Percentiles rank a stretch among this genome's conserved stretches.
These are phyloP conservation scores for Gnomoniopsis smithogilvyi DNA, from an alignment of 2,329 filamentous ascomycete genomes.

Conservation along the genomic window DNA sequence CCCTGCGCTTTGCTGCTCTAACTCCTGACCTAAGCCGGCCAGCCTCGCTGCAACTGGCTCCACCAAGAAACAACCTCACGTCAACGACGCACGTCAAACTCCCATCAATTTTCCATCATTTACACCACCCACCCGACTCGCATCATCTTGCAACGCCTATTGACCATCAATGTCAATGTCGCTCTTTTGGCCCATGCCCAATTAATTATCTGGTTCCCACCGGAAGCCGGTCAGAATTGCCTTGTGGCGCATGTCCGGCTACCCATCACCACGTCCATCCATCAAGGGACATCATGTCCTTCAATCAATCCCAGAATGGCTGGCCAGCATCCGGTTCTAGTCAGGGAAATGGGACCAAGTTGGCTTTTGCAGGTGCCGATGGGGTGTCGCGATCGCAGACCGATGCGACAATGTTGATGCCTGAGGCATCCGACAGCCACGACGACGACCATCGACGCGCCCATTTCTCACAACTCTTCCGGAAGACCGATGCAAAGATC, in stretches of 20 bases:
- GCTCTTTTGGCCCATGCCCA: constrained; percentile 47
- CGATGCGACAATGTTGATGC: constrained; percentile 49
- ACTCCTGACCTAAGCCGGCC: neutral
- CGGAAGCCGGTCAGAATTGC: constrained; percentile 47
- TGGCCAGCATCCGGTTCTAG: constrained; percentile 59
- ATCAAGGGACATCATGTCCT: constrained; percentile 58
- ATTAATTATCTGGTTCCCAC: constrained; percentile 43
- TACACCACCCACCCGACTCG: constrained; percentile 33
- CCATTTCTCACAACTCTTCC: constrained; percentile 75
- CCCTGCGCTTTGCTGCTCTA: neutral
- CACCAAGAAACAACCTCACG: constrained; percentile 54
- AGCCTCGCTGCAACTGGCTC: neutral
- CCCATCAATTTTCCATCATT: constrained; percentile 48
- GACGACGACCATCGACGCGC: constrained; percentile 70
- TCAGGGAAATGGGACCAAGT: constrained; percentile 43
- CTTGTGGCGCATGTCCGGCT: constrained; percentile 50
- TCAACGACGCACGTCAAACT: constrained; percentile 50
- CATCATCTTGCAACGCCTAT: constrained; percentile 37
- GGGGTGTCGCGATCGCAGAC: constrained; percentile 48
- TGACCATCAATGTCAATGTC: constrained; percentile 51
- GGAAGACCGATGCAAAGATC: constrained; percentile 73
- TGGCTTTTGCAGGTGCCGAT: constrained; percentile 62
- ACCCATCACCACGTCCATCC: constrained; percentile 44
- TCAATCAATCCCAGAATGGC: constrained; percentile 62
- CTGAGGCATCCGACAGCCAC: constrained; percentile 58